A percentile compares a stretch with the other conserved stretches of the same genome.
These are phyloP conservation scores for Isabelozyma heimii DNA, from an alignment of 805 yeast species.

Conservation along the genomic window DNA sequence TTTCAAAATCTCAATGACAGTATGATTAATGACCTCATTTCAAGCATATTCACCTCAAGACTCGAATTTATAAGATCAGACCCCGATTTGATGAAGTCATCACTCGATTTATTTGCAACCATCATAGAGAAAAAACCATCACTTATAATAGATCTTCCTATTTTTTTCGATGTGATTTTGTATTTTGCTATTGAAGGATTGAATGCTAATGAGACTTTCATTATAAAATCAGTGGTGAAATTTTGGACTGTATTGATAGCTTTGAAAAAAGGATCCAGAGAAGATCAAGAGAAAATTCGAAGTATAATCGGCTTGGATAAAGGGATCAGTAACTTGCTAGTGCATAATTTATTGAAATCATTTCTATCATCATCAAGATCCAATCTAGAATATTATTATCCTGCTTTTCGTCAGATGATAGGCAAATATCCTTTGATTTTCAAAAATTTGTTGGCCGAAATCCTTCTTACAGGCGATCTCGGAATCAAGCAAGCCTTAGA, in stretches of 20 bases:
- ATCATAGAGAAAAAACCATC: slow-evolving; percentile 50
- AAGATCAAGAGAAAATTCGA: slow-evolving; percentile 34
- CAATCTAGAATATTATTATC: slow-evolving; percentile 55
- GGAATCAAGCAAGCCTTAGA: slow-evolving; percentile 12
- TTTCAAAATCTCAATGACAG: slow-evolving; percentile 25
- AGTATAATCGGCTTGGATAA: slow-evolving; percentile 10
- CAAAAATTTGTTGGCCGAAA: slow-evolving; percentile 20
- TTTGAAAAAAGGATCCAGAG: slow-evolving; percentile 43
- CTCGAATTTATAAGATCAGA: slow-evolving; percentile 42
- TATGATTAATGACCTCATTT: slow-evolving; percentile 33
- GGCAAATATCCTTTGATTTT: slow-evolving; percentile 48
- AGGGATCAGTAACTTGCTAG: slow-evolving; percentile 9
- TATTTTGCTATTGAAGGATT: slow-evolving; percentile 38
- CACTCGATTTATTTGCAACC: slow-evolving; percentile 50
- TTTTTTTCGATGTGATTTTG: slow-evolving; percentile 19
- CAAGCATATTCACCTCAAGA: slow-evolving; percentile 34
- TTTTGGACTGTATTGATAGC: slow-evolving; percentile 55
- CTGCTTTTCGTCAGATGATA: slow-evolving; percentile 45
- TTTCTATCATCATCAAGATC: slow-evolving; percentile 54
- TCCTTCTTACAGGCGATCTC: not conserved
- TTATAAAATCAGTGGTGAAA: slow-evolving; percentile 48
- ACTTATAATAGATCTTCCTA: slow-evolving; percentile 35
- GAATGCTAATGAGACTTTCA: slow-evolving; percentile 50
- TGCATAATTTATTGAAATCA: slow-evolving; percentile 23
- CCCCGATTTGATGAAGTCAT: slow-evolving; percentile 56